phyloP scores from a whole-genome alignment of 2,329 filamentous ascomycete species.

The Aspergillus pseudoterreus region DNA sequence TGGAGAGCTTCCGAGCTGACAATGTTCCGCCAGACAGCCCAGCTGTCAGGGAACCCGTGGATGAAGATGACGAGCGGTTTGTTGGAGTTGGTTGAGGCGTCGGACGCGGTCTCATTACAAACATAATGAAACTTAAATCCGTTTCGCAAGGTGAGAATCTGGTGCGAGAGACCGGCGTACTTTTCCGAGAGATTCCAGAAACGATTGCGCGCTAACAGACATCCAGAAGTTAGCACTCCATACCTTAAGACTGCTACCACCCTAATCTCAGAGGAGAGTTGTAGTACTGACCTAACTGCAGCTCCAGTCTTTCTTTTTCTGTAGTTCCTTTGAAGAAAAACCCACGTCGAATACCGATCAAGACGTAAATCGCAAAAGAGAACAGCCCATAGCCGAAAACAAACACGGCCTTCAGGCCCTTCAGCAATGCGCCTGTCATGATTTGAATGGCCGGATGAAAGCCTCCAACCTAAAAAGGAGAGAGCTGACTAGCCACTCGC shows the following conservation, averaged over 20 bases:
- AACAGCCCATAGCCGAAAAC: constrained; percentile 34
- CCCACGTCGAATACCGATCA: constrained; percentile 29
- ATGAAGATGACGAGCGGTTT: constrained; percentile 51
- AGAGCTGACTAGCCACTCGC: no score
- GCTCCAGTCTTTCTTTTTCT: constrained; percentile 39
- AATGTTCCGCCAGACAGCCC: constrained; percentile 51
- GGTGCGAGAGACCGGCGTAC: constrained; percentile 47
- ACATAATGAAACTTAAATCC: constrained; percentile 56
- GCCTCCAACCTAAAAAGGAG: no score
- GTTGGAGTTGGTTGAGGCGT: constrained; percentile 12
- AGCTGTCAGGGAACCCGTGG: constrained; percentile 60
- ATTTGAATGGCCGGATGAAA: not conserved
- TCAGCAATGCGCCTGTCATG: constrained; percentile 22
- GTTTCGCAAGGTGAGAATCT: constrained; percentile 48
- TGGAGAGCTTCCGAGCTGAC: constrained; percentile 39
- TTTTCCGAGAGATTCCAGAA: constrained; percentile 53
- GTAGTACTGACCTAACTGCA: constrained; percentile 34
- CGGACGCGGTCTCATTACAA: constrained; percentile 30
- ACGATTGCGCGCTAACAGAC: constrained; percentile 44
- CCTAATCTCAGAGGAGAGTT: not conserved
- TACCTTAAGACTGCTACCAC: not conserved
- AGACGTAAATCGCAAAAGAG: constrained; percentile 29
- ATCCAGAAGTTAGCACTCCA: not conserved
- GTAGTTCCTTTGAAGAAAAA: constrained; percentile 35
- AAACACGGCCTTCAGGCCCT: constrained; percentile 14